Evolutionary conservation across 306 rosid species (phyloP), one percentile per base, ranked within the genome.

Genomic region (Begonia loranthoides): DNA sequence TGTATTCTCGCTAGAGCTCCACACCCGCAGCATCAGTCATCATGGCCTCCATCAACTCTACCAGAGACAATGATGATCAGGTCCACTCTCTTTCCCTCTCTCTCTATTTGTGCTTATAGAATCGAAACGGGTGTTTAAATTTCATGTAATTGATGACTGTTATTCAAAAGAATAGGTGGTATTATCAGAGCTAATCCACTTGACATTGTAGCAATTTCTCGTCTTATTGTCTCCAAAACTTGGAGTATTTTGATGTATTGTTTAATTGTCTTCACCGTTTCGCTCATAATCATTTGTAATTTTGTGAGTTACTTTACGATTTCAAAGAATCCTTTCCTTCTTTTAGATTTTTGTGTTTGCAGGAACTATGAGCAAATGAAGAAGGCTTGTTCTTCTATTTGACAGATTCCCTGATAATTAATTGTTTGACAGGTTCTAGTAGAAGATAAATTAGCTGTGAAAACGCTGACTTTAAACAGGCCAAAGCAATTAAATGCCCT

Each of bases 401-500:
- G 14, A 11, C 15, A 11, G 47, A 12, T 43, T 43, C 0, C 0
- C n/a, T n/a, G 55, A 48, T 49, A 49, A 14, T 49, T 59, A 15
- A 13, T 34, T 4, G 0, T 55, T 46, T 36, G 56, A 54, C 63
- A 89, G 97, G 19, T 90, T 78, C 49, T 85, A 74, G 87, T 70
- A 55, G 82, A 80, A 45, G 68, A 66, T 45, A 76, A 70, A 62
- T 59, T 6, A 56, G 56, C 22, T 44, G 79, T 70, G 10, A 78
- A 80, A 73, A 40, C 71, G 24, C 57, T 90, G 78, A 70, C 74
- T 28, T 54, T 90, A 9, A 85, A 85, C 72, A 76, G 97, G 64
- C 76, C 87, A 10, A 81, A 66, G 56, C 94, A 85, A 63, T 65
- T 90, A 70, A 90, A 90, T 57, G 86, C 95, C 19, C 73, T 85